Base-by-base conservation (phyloP, 2,329 filamentous ascomycete genomes). In the Penicillium digitatum region DNA sequence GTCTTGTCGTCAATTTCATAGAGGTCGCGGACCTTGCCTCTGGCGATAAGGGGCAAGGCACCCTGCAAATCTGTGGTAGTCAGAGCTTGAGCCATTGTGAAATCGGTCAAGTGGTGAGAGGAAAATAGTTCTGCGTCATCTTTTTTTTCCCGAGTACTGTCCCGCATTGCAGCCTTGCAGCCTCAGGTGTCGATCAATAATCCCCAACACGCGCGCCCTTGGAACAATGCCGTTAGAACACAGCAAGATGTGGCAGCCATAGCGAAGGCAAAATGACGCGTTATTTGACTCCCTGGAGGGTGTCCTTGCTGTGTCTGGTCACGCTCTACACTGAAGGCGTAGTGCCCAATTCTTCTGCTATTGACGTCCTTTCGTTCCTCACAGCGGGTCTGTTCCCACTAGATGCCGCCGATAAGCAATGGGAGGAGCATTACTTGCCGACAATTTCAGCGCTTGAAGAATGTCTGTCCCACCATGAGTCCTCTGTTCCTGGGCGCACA, bases 241-340 rank as follows among this genome's bases (percentile, higher is more conserved):
- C 46, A 27, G 34, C 32, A 56, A 57, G 40, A 64, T 61, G 62
- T 55, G 43, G 53, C 52, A 53, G 32, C 54, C 38, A 39, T 45
- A 51, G 34, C 20, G 27, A 22, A 45, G 31, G 9, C 56, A 68
- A 56, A 49, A 95, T 93, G 87, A 82, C 87, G 65, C 87, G 88
- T 54, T 95, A 88, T 72, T 81, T 97, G 43, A 95, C 89, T n/a
- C 89, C 93, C 12, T 87, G 90, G 63, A 95, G 94, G 70, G 83
- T 97, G 62, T 87, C 88, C 67, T 81, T 96, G 24, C 81, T 97
- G 52, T 84, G 85, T 52, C 82, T 99, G 50, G 82, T 94, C 49
- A 84, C 90, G 65, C 80, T 96, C 51, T 97, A 99, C 73, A 84
- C 84, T 35, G 85, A 88, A 61, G 85, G 85, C 22, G 78, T 81